Percentiles rank a stretch among this genome's conserved stretches.
phyloP scores from a whole-genome alignment of 352 stramenopile species.

The Globisporangium cederbergense region DNA sequence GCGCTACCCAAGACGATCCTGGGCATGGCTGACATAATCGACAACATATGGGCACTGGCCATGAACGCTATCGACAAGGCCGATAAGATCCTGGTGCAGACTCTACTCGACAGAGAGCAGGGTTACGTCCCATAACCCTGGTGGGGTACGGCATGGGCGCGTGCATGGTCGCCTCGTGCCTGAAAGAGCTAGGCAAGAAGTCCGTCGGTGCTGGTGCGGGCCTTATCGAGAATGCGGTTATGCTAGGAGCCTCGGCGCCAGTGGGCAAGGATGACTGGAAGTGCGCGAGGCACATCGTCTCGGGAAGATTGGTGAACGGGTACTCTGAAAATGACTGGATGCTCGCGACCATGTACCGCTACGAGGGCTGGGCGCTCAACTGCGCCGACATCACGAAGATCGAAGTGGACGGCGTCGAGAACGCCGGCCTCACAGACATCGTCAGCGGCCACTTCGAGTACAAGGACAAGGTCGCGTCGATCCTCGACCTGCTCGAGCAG shows the following conservation, averaged over 20 bases:
- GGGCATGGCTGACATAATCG: constrained; percentile 66
- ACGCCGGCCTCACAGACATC: constrained; percentile 74
- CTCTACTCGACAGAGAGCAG: constrained; percentile 60
- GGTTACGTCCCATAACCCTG: constrained; percentile 85
- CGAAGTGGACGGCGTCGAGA: constrained; percentile 71
- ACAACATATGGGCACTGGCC: constrained; percentile 79
- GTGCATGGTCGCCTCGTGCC: constrained; percentile 85
- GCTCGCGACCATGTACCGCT: constrained; percentile 89
- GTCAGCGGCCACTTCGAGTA: constrained; percentile 85
- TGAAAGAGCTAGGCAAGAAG: constrained; percentile 81
- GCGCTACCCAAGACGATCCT: constrained; percentile 71
- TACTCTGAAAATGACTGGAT: constrained; percentile 91
- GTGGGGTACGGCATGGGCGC: constrained; percentile 89
- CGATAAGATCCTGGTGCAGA: constrained; percentile 68
- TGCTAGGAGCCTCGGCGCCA: constrained; percentile 79
- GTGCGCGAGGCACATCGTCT: constrained; percentile 62
- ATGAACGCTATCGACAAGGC: constrained; percentile 74
- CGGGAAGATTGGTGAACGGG: constrained; percentile 87
- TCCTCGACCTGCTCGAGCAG: constrained; percentile 61
- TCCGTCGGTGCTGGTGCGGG: constrained; percentile 46
- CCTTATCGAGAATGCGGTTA: constrained; percentile 86
- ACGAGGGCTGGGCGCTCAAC: constrained; percentile 78
- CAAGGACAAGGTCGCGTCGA: constrained; percentile 82
- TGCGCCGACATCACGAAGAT: constrained; percentile 68
- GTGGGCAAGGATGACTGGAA: constrained; percentile 67